These are phyloP conservation scores for Chamaecyparis obtusa DNA, from an alignment of 75 land plant genomes.

Conservation along the genomic window DNA sequence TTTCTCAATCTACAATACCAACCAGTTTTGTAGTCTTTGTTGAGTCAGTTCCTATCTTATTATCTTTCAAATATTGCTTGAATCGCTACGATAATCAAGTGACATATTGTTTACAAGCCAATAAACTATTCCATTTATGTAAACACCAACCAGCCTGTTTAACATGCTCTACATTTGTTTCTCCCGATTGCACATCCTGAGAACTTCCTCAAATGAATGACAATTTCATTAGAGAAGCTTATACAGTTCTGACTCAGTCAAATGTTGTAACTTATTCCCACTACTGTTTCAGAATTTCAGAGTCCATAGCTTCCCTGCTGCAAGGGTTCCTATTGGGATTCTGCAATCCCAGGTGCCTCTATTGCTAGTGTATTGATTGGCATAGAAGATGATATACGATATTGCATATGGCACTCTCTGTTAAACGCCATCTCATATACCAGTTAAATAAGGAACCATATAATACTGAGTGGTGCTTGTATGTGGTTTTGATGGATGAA, in stretches of 20 bases:
- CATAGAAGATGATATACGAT: neutral
- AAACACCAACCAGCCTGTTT: too few species aligned
- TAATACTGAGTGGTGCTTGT: too few species aligned
- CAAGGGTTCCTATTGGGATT: too few species aligned
- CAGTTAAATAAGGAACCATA: too few species aligned
- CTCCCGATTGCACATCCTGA: neutral
- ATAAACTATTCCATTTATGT: too few species aligned
- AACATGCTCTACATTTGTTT: too few species aligned
- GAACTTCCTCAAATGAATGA: neutral
- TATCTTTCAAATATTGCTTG: neutral
- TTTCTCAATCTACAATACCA: neutral
- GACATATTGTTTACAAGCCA: neutral
- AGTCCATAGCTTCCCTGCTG: too few species aligned
- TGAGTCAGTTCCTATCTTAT: neutral
- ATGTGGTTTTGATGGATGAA: too few species aligned
- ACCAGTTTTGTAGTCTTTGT: neutral
- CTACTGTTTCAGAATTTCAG: too few species aligned
- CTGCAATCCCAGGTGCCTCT: neutral
- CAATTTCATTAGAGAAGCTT: neutral
- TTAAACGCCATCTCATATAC: neutral
- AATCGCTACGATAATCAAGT: neutral
- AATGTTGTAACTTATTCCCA: neutral
- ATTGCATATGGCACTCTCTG: neutral
- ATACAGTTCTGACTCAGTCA: neutral
- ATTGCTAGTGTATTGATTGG: neutral